These are phyloP conservation scores for Chrysosporium keratinophilum DNA, from an alignment of 2,329 filamentous ascomycete genomes.

Conservation along the genomic window DNA sequence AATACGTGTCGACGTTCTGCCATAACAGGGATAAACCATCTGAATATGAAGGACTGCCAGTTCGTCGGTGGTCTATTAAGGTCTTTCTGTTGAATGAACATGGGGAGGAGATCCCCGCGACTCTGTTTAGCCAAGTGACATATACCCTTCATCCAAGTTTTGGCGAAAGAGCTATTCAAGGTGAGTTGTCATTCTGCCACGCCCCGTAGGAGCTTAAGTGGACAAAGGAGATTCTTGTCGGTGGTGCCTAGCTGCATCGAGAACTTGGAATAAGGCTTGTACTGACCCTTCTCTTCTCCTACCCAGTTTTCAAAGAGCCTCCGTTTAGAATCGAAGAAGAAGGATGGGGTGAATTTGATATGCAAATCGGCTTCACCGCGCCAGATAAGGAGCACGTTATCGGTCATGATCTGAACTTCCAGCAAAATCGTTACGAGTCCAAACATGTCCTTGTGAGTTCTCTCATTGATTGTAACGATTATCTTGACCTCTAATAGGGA, in stretches of 20 bases:
- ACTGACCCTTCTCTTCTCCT: neutral
- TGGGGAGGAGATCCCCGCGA: slow-evolving; percentile 72
- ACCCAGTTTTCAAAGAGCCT: slow-evolving; percentile 63
- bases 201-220: neutral
- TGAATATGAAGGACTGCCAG: slow-evolving; percentile 76
- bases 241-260: neutral
- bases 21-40: slow-evolving; percentile 57
- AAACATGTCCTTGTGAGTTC: slow-evolving; percentile 59
- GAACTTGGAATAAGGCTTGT: slow-evolving; percentile 1
- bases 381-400: slow-evolving; percentile 79
- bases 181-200: slow-evolving; percentile 44
- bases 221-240: neutral
- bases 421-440: slow-evolving; percentile 66
- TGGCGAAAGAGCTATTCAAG: slow-evolving; percentile 66
- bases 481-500: neutral
- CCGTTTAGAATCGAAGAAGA: slow-evolving; percentile 88
- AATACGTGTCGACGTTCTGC: slow-evolving; percentile 6
- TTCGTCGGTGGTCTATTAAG: slow-evolving; percentile 84
- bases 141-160: slow-evolving; percentile 95
- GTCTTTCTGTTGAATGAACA: slow-evolving; percentile 75
- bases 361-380: slow-evolving; percentile 72
- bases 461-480: neutral
- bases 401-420: slow-evolving; percentile 86
- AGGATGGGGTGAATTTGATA: slow-evolving; percentile 98
- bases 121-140: slow-evolving; percentile 79